Percentiles rank a stretch among this genome's conserved stretches.
Evolutionary conservation across 116 monocot genomes (phyloP).

Genomic region (Phalaenopsis hybrid): DNA sequence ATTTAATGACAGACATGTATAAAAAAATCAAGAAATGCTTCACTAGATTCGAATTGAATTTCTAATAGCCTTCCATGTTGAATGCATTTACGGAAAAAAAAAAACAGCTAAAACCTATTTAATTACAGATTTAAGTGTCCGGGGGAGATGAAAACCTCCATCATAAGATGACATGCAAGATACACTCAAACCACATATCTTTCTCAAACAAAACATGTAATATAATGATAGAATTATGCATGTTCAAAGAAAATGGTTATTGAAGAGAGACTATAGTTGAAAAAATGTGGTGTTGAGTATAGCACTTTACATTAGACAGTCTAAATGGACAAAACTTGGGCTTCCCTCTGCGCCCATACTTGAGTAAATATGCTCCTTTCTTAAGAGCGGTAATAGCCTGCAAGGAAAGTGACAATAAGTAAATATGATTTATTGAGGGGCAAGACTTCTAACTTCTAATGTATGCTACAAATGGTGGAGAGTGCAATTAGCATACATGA

Average conservation of each 20-base stretch:
- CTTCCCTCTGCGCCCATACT: constrained; percentile 33
- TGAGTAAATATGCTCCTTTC: constrained; percentile 29
- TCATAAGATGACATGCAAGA: background rate
- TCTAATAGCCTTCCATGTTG: background rate
- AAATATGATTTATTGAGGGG: background rate
- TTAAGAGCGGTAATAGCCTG: constrained; percentile 31
- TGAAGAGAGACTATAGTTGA: too few relatives aligned
- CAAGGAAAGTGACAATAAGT: background rate
- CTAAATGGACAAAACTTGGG: constrained; percentile 36
- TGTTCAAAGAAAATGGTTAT: background rate
- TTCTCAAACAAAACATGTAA: background rate
- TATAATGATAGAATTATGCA: background rate
- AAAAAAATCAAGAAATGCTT: background rate
- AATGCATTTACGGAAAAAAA: background rate
- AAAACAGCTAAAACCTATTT: background rate
- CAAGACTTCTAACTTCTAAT: background rate
- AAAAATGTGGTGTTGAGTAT: background rate
- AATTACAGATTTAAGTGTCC: background rate
- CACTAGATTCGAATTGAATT: background rate
- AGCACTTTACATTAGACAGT: constrained; percentile 20
- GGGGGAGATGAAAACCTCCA: background rate
- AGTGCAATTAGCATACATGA: background rate
- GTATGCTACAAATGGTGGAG: background rate
- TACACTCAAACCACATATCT: background rate
- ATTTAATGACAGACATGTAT: background rate